Evolutionary conservation across 1,284 basidiomycete species (phyloP).

Genomic region (Malassezia slooffiae): DNA sequence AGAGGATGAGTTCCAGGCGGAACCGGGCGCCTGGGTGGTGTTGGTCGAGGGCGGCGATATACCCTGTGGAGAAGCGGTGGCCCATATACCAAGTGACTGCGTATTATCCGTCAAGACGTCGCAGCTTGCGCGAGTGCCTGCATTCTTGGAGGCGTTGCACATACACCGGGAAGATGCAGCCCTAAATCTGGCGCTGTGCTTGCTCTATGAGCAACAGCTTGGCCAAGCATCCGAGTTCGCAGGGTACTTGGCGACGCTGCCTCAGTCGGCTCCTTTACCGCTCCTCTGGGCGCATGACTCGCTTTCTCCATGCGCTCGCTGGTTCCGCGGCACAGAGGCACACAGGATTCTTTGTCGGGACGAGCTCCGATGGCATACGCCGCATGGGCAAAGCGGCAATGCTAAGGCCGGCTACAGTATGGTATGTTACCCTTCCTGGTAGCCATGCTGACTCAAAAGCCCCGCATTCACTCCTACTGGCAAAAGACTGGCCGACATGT

Average conservation of each 20-base stretch:
- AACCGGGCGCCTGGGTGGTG: conserved; percentile 1
- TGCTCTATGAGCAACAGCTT: conserved; percentile 25
- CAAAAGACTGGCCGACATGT: no score
- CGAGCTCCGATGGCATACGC: conserved; percentile 1
- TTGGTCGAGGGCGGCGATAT: background rate
- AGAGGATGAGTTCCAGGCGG: background rate
- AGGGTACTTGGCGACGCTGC: conserved; percentile 22
- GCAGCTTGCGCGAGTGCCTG: background rate
- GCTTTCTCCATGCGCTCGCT: background rate
- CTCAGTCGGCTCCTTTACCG: conserved; percentile 17
- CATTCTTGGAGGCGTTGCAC: background rate
- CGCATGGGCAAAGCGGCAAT: no score
- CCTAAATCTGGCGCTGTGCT: conserved; percentile 26
- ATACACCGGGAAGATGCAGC: background rate
- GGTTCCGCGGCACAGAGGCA: conserved; percentile 22
- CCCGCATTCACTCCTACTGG: background rate
- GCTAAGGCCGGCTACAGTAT: no score
- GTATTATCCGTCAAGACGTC: conserved; percentile 1
- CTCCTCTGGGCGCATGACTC: conserved; percentile 12
- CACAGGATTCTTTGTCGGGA: conserved; percentile 12
- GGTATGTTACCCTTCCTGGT: no score
- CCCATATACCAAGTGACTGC: conserved; percentile 1
- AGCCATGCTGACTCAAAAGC: no score
- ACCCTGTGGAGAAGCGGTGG: background rate
- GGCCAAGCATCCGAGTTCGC: conserved; percentile 18